These are phyloP conservation scores for Sclerotinia sclerotiorum DNA, from an alignment of 2,329 filamentous ascomycete species.

Conservation along the genomic window DNA sequence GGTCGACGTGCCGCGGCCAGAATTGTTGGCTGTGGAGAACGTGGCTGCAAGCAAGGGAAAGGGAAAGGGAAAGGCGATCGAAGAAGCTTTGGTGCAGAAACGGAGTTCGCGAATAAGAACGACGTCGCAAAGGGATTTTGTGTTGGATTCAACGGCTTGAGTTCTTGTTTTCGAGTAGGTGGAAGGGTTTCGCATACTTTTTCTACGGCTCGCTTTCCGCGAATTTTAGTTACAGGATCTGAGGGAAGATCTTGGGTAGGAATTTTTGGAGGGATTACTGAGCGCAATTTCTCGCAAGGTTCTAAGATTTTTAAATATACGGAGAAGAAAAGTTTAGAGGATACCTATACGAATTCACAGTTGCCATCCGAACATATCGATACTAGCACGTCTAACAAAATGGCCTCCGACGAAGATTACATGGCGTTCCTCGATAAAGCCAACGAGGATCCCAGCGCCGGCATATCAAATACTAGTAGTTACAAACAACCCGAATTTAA, in stretches of 20 bases:
- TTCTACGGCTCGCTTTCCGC: background rate
- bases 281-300: background rate
- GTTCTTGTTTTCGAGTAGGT: background rate
- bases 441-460: slow-evolving; percentile 72
- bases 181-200: slow-evolving; percentile 10
- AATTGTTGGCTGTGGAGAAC: background rate
- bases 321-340: background rate
- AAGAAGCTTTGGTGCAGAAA: slow-evolving; percentile 6
- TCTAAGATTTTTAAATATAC: background rate
- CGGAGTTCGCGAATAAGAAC: background rate
- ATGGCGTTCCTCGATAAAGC: slow-evolving; percentile 83
- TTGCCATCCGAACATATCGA: background rate
- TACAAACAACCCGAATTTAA: slow-evolving; percentile 48
- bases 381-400: slow-evolving; percentile 40
- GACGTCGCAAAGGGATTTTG: background rate
- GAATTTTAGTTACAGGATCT: background rate
- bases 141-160: background rate
- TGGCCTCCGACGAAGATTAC: slow-evolving; percentile 81
- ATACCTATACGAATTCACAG: background rate
- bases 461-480: slow-evolving; percentile 43
- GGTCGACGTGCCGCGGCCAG: slow-evolving; percentile 1
- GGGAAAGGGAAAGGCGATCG: background rate
- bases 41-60: background rate
- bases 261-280: background rate
- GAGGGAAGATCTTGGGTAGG: background rate